These are phyloP conservation scores for Detonula confervacea DNA, from an alignment of 352 stramenopile genomes.

Conservation along the genomic window DNA sequence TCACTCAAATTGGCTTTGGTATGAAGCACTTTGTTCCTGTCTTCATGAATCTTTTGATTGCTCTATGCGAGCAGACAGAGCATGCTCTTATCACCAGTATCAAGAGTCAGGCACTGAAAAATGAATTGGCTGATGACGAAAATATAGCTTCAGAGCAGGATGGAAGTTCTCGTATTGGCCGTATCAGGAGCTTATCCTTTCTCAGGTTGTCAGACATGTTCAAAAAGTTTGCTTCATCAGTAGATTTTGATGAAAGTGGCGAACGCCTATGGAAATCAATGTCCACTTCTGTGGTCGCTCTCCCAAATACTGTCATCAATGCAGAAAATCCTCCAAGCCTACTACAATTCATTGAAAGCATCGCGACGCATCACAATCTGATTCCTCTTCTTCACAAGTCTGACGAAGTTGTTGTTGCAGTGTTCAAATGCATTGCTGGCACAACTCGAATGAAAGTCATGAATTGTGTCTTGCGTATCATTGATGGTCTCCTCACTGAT, in stretches of 20 bases:
- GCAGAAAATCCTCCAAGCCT: conserved; percentile 74
- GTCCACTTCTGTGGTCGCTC: conserved; percentile 60
- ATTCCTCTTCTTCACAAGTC: conserved; percentile 66
- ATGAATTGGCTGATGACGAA: conserved; percentile 35
- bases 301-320: conserved; percentile 80
- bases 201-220: conserved; percentile 75
- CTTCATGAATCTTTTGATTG: conserved; percentile 75
- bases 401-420: conserved; percentile 55
- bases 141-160: conserved; percentile 15
- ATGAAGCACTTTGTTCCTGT: conserved; percentile 62
- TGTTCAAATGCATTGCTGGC: conserved; percentile 77
- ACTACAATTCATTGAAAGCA: conserved; percentile 69
- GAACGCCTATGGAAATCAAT: conserved; percentile 70
- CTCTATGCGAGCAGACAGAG: conserved; percentile 61
- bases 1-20: conserved; percentile 80
- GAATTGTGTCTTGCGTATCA: conserved; percentile 62
- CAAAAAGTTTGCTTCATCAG: conserved; percentile 63
- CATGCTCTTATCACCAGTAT: conserved; percentile 45
- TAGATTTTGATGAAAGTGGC: conserved; percentile 69
- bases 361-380: conserved; percentile 64
- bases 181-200: conserved; percentile 75
- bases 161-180: conserved; percentile 48
- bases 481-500: conserved; percentile 77
- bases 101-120: conserved; percentile 45
- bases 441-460: conserved; percentile 71